Evolutionary conservation across 2,329 filamentous ascomycete species (phyloP).

Genomic region (Xylariaceae sp.): DNA sequence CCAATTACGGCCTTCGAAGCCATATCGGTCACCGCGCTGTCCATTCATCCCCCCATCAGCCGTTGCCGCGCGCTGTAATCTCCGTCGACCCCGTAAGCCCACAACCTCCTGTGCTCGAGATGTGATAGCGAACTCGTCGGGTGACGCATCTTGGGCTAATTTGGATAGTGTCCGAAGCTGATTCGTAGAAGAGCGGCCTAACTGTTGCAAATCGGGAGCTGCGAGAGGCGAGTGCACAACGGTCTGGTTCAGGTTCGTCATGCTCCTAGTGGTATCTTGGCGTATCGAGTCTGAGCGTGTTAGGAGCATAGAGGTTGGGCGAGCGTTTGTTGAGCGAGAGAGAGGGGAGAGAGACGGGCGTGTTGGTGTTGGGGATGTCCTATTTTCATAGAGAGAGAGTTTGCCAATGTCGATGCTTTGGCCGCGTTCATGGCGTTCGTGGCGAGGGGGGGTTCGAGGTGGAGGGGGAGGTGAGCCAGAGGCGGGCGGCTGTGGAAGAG

Average conservation of each 20-base stretch:
- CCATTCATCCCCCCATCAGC: slow-evolving; percentile 51
- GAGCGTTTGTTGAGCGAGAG: slow-evolving; percentile 40
- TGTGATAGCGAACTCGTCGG: slow-evolving; percentile 82
- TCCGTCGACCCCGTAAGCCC: slow-evolving; percentile 83
- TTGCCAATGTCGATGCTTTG: slow-evolving; percentile 69
- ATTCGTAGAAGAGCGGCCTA: slow-evolving; percentile 88
- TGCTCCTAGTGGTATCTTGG: slow-evolving; percentile 43
- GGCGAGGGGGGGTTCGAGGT: slow-evolving; percentile 47
- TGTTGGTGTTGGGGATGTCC: slow-evolving; percentile 49
- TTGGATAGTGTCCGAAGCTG: slow-evolving; percentile 88
- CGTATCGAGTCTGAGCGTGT: slow-evolving; percentile 62
- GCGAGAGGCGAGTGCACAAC: slow-evolving; percentile 58
- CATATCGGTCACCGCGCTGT: slow-evolving; percentile 59
- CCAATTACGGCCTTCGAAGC: slow-evolving; percentile 88
- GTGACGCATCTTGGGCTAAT: slow-evolving; percentile 75
- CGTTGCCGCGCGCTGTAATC: slow-evolving; percentile 75
- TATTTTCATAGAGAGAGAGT: slow-evolving; percentile 55
- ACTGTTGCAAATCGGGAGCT: slow-evolving; percentile 76
- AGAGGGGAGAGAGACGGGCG: too few species aligned
- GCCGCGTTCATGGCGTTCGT: slow-evolving; percentile 61
- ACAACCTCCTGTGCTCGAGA: slow-evolving; percentile 83
- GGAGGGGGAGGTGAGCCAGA: slow-evolving; percentile 45
- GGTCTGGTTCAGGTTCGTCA: slow-evolving; percentile 42
- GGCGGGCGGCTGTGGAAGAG: slow-evolving; percentile 71
- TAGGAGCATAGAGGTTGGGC: slow-evolving; percentile 68